phyloP scores from a whole-genome alignment of 306 rosid genomes.

The Casuarina equisetifolia region DNA sequence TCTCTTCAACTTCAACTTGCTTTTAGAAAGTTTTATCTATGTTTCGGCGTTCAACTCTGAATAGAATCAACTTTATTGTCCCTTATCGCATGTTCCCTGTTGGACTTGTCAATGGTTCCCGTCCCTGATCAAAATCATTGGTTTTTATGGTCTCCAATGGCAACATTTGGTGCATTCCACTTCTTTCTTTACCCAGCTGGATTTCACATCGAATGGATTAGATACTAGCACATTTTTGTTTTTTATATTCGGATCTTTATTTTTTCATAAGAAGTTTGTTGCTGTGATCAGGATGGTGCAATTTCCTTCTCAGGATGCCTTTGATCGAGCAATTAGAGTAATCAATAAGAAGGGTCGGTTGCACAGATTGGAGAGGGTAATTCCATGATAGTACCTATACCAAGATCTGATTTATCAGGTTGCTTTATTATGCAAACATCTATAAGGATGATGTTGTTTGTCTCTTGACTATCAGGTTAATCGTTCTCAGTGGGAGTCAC shows the following conservation, averaged over 20 bases:
- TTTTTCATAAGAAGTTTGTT: conserved; percentile 19
- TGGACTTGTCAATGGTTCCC: background rate
- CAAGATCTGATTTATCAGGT: conserved; percentile 1
- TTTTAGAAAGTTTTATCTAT: conserved; percentile 3
- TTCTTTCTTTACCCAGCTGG: background rate
- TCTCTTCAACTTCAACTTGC: conserved; percentile 22
- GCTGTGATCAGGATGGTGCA: conserved; percentile 67
- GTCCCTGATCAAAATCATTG: background rate
- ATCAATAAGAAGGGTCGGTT: conserved; percentile 41
- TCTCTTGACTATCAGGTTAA: conserved; percentile 43
- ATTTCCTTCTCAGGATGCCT: conserved; percentile 43
- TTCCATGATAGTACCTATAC: conserved; percentile 18
- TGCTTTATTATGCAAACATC: background rate
- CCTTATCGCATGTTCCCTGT: background rate
- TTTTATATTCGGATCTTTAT: background rate
- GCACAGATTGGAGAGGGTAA: conserved; percentile 75
- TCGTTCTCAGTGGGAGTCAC: conserved; percentile 59
- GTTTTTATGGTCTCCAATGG: background rate
- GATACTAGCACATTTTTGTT: background rate
- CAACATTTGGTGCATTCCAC: background rate
- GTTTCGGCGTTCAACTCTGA: background rate
- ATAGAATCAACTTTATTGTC: background rate
- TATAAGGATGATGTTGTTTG: conserved; percentile 15
- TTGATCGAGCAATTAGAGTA: conserved; percentile 37
- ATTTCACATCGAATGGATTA: conserved; percentile 4